Percentiles rank a stretch among this genome's conserved stretches.
phyloP scores from a whole-genome alignment of 352 stramenopile genomes.

The Pythium sp. region DNA sequence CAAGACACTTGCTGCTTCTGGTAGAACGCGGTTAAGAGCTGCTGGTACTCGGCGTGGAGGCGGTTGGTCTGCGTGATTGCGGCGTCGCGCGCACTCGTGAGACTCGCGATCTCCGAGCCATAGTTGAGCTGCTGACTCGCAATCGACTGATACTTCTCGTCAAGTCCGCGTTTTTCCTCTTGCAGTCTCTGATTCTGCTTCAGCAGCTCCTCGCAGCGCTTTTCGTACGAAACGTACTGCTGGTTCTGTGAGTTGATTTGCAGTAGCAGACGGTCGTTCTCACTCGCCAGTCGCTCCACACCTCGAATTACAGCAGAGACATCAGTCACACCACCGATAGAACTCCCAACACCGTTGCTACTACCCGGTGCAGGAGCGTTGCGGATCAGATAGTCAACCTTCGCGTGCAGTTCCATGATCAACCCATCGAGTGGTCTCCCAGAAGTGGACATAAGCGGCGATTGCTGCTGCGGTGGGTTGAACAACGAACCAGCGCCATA shows the following conservation, averaged over 20 bases:
- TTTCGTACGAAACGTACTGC: conserved; percentile 68
- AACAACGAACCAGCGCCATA: conserved; percentile 9
- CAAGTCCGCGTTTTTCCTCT: conserved; percentile 56
- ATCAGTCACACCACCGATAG: conserved; percentile 40
- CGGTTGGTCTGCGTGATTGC: conserved; percentile 72
- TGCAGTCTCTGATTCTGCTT: conserved; percentile 57
- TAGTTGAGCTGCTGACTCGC: conserved; percentile 52
- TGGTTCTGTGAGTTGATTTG: conserved; percentile 82
- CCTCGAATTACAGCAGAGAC: conserved; percentile 61
- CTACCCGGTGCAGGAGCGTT: conserved; percentile 33
- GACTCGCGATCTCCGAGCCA: conserved; percentile 47
- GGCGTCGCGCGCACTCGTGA: conserved; percentile 59
- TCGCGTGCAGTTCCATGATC: conserved; percentile 65
- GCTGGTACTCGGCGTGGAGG: conserved; percentile 73
- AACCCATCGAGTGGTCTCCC: conserved; percentile 42
- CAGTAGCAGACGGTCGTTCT: conserved; percentile 71
- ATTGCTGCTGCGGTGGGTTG: conserved; percentile 21
- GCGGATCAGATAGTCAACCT: conserved; percentile 79
- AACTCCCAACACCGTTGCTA: conserved; percentile 3
- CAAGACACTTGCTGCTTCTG: conserved; percentile 62
- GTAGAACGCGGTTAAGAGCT: conserved; percentile 69
- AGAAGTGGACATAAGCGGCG: conserved; percentile 23
- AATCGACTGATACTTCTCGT: conserved; percentile 63
- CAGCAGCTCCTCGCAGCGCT: conserved; percentile 64
- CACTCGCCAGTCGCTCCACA: conserved; percentile 62